Evolutionary conservation across 306 rosid species (phyloP), one percentile per base, ranked within the genome.

Genomic region (Cyamopsis tetragonoloba): DNA sequence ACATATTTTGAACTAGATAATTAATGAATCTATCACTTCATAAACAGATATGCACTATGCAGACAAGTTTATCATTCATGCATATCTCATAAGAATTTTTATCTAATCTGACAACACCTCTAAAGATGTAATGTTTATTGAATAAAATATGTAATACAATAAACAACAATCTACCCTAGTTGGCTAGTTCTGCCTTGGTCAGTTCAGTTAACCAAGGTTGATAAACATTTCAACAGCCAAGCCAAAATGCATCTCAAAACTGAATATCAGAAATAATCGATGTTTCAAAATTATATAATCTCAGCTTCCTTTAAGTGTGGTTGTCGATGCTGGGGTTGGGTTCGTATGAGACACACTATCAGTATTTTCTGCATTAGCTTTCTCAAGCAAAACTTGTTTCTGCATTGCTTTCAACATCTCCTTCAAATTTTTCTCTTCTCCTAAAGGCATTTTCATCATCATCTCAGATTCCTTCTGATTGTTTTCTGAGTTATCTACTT

Each of bases 371-470:
- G 83, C 72, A 65, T 77, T 86, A 32, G 74, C 74, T 50, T 75
- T 78, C 70, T 80, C 89, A 39, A 77, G 72, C 80, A 87, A 69
- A 73, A 83, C 86, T 73, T 89, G 88, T 34, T 79, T 78, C 62
- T 89, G 88, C 86, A 83, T 77, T 41, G 79, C 62, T 73, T 79
- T 79, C 80, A 83, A 48, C 89, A 83, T 90, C 48, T 80, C 60
- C 77, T 44, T 77, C 85, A 82, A 73, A 22, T 74, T 68, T 66
- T 76, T 79, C 70, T 85, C 95, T 56, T 85, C 89, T 55, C 80
- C 80, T 38, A 84, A 81, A 74, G 67, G 83, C 10, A 79, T 74
- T 74, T 78, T 27, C 62, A 38, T 58, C 43, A 17, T 4, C 32
- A 35, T 54, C 79, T 85, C 86, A 18, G 82, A 80, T 71, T 87